A percentile compares a stretch with the other conserved stretches of the same genome.
phyloP scores from a whole-genome alignment of 306 rosid species.

The Rubus idaeus region DNA sequence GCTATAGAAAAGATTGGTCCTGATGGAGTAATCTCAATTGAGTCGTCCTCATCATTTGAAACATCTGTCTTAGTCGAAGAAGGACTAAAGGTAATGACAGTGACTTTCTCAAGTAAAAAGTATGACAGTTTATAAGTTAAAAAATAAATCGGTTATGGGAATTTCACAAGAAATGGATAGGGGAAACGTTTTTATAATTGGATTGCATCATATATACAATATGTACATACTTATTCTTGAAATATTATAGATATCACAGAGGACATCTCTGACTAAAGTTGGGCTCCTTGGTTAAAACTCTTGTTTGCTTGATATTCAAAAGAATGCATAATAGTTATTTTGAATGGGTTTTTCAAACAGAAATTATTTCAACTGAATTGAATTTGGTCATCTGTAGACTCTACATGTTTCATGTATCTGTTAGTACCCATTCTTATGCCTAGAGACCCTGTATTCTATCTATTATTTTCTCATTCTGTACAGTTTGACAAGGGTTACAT shows the following conservation, averaged over 20 bases:
- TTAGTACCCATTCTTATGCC: neutral
- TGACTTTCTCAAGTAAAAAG: neutral
- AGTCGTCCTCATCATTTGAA: constrained; percentile 79
- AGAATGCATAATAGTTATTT: neutral
- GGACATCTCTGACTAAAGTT: neutral
- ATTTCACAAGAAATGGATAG: neutral
- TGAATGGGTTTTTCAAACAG: constrained; percentile 6
- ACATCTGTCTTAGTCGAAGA: constrained; percentile 83
- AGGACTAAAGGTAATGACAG: constrained; percentile 79
- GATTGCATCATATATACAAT: neutral
- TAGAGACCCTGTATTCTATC: neutral
- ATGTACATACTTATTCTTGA: neutral
- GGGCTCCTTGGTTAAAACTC: neutral
- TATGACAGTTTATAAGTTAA: neutral
- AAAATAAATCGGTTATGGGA: neutral
- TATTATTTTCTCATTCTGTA: constrained; percentile 20
- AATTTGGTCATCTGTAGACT: neutral
- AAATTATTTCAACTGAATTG: neutral
- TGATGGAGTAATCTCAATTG: constrained; percentile 81
- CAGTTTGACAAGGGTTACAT: constrained; percentile 95
- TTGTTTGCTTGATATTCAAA: neutral
- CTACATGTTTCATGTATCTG: neutral
- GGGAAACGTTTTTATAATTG: neutral
- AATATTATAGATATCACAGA: neutral
- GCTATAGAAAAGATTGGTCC: constrained; percentile 87